phyloP scores from a whole-genome alignment of 768 basidiomycete species.

The Hygrophoropsis aurantiaca region DNA sequence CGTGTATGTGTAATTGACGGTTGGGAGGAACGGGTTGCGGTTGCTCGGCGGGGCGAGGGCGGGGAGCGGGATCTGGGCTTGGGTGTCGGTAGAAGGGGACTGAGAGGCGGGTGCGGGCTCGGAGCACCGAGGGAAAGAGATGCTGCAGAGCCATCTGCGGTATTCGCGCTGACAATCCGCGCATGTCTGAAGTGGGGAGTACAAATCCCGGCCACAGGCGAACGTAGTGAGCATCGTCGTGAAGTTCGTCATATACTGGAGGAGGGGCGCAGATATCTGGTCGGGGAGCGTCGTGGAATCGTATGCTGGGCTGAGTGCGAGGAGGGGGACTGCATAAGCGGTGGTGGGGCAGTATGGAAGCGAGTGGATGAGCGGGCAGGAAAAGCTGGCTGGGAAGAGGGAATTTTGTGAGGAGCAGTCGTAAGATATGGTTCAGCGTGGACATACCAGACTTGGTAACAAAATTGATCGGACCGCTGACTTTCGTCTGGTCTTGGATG shows the following conservation, averaged over 20 bases:
- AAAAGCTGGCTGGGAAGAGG: conserved; percentile 50
- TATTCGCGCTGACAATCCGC: conserved; percentile 74
- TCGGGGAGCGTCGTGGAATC: conserved; percentile 51
- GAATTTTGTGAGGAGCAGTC: neutral
- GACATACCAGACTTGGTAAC: conserved; percentile 70
- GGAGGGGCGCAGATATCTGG: conserved; percentile 47
- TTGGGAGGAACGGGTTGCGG: conserved; percentile 51
- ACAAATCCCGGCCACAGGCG: conserved; percentile 77
- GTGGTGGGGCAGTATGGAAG: conserved; percentile 75
- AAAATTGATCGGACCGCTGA: conserved; percentile 71
- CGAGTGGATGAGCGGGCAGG: conserved; percentile 67
- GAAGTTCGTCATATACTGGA: conserved; percentile 69
- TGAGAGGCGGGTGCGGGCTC: conserved; percentile 44
- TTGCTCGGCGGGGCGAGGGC: conserved; percentile 48
- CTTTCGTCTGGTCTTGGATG: conserved; percentile 51
- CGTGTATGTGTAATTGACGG: conserved; percentile 46
- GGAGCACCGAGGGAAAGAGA: conserved; percentile 73
- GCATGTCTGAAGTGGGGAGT: conserved; percentile 78
- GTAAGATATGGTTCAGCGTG: neutral
- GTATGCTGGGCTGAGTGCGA: conserved; percentile 39
- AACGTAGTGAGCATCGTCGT: conserved; percentile 68
- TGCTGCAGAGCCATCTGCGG: conserved; percentile 73
- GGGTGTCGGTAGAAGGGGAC: conserved; percentile 17
- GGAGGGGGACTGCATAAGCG: conserved; percentile 69
- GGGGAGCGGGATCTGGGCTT: conserved; percentile 40